Evolutionary conservation across 768 basidiomycete species (phyloP), one percentile per base, ranked within the genome.

Genomic region (Wakefieldia striispora): DNA sequence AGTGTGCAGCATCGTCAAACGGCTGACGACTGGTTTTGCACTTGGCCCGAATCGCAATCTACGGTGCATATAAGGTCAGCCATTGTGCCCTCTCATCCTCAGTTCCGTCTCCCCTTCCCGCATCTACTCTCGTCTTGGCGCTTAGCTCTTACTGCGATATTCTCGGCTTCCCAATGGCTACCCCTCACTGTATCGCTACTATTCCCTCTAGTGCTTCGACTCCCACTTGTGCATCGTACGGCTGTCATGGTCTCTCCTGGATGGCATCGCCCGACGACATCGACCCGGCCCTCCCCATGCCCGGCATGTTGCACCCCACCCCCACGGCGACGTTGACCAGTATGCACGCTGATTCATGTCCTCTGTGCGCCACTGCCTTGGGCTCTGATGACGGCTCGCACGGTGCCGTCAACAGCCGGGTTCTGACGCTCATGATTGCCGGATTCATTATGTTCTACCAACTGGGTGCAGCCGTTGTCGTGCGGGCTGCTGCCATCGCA

Each of bases 401-500:
- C 8, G 40, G 54, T 26, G 10, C 21, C n/a, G 17, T 14, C 19
- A 24, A 41, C 3, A n/a, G 10, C 16, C 11, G n/a, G 9, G 21
- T 29, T 37, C 43, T 40, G 0, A 45, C 9, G 31, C 47, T 51
- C 6, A 43, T 46, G 19, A 49, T 39, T 12, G 24, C 41, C 19
- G 38, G 17, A 7, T 33, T 63, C 35, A 24, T 35, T 35, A 17
- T 31, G 52, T 19, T 60, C 21, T 50, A 43, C 37, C 47, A 43
- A n/a, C 13, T 58, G 26, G 39, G 55, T 39, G 4, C 11, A 6
- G 6, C 34, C 0, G 50, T 62, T 1, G 23, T 53, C 29, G 17
- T 33, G 6, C 41, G 14, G 19, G 26, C 14, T 29, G 2, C 6
- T 4, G 14, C 14, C 16, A 7, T 33, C 33, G 33, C 8, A 4